Evolutionary conservation across 1,284 basidiomycete genomes (phyloP), one percentile per base, ranked within the genome.

Genomic region (Hymenochaete sp.): DNA sequence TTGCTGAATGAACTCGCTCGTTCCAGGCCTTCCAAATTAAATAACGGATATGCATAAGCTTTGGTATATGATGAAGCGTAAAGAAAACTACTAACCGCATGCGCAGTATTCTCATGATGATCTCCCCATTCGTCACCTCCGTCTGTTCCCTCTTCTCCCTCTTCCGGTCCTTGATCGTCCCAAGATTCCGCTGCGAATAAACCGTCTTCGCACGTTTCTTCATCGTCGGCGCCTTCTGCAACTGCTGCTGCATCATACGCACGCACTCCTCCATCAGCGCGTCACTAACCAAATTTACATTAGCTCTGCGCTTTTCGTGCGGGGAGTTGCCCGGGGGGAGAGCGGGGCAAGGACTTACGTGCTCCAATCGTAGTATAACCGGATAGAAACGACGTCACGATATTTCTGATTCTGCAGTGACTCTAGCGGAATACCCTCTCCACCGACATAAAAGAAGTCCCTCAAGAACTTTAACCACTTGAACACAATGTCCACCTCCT

Each of bases 401-500:
- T 96, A 98, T 62, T 96, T 97, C 62, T 91, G 83, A 57, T 95
- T 97, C 61, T 96, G 93, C n/a, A 99, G 68, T 11, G 79, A 71
- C 59, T 91, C 88, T 35, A 95, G 68, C 0, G 93, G 79, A 8
- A 98, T 79, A 13, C 90, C 89, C 61, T 96, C 89, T 5, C 96
- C 96, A 29, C 81, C 86, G 8, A 91, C 93, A 60, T 96, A 83
- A 70, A 98, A 97, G 67, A 93, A 99, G 62, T 95, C 90, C 45
- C 86, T 74, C 58, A 98, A 60, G 68, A 96, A 96, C 85, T 93
- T 92, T 42, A 98, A 66, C 96, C 96, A 98, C 60, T 93, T 96
- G 69, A 98, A 93, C 8, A 93, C 95, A 46, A 98, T 86, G 59
- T 98, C 95, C 22, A 98, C 88, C 66, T 98, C 95, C 66, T 95